Conservation (phyloP, 2,329 filamentous ascomycete species). For the Pseudocercospora fuligena region DNA sequence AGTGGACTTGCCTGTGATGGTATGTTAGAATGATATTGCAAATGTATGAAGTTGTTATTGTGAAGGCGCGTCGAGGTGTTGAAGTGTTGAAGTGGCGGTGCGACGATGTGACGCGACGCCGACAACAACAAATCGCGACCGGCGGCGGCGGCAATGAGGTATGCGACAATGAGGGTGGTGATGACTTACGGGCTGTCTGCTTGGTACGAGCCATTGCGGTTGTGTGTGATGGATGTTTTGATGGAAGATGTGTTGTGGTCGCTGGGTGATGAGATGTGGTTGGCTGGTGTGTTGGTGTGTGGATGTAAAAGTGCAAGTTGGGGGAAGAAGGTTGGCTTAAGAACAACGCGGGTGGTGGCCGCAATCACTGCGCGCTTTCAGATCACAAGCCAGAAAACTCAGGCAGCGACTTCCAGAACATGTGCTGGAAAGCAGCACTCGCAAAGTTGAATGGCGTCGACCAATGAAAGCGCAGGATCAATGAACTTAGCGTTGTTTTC, state of each 20-base stretch:
- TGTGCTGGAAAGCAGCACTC: conserved; percentile 18
- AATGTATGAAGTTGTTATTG: conserved; percentile 22
- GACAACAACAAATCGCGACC: conserved; percentile 31
- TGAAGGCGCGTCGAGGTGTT: conserved; percentile 26
- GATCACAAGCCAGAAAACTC: conserved; percentile 12
- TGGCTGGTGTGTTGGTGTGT: conserved; percentile 24
- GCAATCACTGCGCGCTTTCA: neutral
- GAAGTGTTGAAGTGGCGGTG: conserved; percentile 27
- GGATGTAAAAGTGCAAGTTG: conserved; percentile 29
- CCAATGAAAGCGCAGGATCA: conserved; percentile 15
- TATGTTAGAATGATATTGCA: conserved; percentile 40
- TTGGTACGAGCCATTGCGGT: conserved; percentile 59
- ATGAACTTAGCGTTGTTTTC: conserved; percentile 8
- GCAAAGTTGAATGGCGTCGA: neutral
- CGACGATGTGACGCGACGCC: conserved; percentile 28
- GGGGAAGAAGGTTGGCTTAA: conserved; percentile 19
- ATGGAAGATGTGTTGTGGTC: conserved; percentile 28
- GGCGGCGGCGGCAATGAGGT: conserved; percentile 29
- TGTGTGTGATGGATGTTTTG: conserved; percentile 37
- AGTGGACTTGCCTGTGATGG: conserved; percentile 69
- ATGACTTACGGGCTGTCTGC: conserved; percentile 60
- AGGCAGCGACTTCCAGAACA: conserved; percentile 10
- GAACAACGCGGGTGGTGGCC: conserved; percentile 3
- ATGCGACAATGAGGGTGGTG: conserved; percentile 29
- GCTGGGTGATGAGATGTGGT: conserved; percentile 29